These are phyloP conservation scores for Elsinoe fawcettii DNA, from an alignment of 2,329 filamentous ascomycete species.

Conservation along the genomic window DNA sequence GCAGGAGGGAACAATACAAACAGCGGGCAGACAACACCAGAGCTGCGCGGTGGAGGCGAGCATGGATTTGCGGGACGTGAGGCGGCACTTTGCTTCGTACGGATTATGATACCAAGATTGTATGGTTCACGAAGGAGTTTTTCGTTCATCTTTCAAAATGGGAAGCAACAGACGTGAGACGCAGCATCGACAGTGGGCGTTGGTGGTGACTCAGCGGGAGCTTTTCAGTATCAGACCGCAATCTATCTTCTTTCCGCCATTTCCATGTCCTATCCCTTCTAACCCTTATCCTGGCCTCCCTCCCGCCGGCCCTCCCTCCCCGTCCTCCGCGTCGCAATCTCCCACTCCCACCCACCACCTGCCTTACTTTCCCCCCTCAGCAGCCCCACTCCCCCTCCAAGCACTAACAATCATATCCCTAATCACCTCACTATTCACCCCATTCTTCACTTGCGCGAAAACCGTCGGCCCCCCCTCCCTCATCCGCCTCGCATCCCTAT, in stretches of 20 bases:
- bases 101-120: not conserved
- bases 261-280: not conserved
- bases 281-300: not conserved
- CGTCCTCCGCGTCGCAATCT: not conserved
- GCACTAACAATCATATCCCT: slow-evolving; percentile 81
- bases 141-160: not conserved
- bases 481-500: slow-evolving; percentile 88
- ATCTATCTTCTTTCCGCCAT: not conserved
- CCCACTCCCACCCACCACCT: not conserved
- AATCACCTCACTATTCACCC: slow-evolving; percentile 76
- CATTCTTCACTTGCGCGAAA: slow-evolving; percentile 95
- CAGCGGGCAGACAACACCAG: not conserved
- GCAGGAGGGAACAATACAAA: not conserved
- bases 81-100: not conserved
- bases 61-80: not conserved
- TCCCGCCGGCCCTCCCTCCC: not conserved
- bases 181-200: not conserved
- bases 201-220: no score
- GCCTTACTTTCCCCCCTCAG: slow-evolving; percentile 22
- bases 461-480: slow-evolving; percentile 89
- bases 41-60: not conserved
- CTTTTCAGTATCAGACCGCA: no score
- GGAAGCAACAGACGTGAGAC: not conserved
- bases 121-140: not conserved
- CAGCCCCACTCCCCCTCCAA: slow-evolving; percentile 82